Evolutionary conservation across 331 rosid genomes (phyloP).

Genomic region (Cucumis variabilis): DNA sequence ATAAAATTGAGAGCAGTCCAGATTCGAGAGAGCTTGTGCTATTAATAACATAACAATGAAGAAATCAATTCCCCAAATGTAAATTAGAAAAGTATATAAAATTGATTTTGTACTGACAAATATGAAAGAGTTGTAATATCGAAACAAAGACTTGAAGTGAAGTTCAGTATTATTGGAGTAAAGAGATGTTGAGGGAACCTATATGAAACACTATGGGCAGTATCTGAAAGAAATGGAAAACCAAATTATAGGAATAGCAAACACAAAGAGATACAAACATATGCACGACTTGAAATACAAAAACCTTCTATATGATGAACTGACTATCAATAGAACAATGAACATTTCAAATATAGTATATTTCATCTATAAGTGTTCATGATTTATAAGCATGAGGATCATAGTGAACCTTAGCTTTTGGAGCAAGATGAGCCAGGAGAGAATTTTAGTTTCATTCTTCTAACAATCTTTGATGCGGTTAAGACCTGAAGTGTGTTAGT

Average conservation of each 20-base stretch:
- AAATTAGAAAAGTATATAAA: neutral
- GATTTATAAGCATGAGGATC: too few species aligned
- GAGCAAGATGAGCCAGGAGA: too few species aligned
- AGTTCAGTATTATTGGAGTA: slow-evolving; percentile 35
- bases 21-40: too few species aligned
- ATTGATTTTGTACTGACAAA: neutral
- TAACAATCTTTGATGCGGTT: slow-evolving; percentile 51
- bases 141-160: neutral
- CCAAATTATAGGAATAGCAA: too few species aligned
- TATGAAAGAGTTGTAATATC: slow-evolving; percentile 1
- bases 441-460: slow-evolving; percentile 82
- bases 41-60: neutral
- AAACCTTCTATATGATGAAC: too few species aligned
- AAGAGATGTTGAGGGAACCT: slow-evolving; percentile 82
- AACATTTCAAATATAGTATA: too few species aligned
- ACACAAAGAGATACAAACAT: slow-evolving; percentile 2
- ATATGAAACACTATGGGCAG: slow-evolving; percentile 78
- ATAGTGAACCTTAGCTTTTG: too few species aligned
- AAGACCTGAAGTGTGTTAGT: slow-evolving; percentile 50
- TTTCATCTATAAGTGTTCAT: too few species aligned
- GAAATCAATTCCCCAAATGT: neutral
- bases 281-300: too few species aligned
- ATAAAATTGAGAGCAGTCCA: too few species aligned
- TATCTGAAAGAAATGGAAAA: slow-evolving; percentile 44
- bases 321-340: too few species aligned